Base-by-base conservation (phyloP, 768 basidiomycete genomes). In the Mrakia hoshinonis region DNA sequence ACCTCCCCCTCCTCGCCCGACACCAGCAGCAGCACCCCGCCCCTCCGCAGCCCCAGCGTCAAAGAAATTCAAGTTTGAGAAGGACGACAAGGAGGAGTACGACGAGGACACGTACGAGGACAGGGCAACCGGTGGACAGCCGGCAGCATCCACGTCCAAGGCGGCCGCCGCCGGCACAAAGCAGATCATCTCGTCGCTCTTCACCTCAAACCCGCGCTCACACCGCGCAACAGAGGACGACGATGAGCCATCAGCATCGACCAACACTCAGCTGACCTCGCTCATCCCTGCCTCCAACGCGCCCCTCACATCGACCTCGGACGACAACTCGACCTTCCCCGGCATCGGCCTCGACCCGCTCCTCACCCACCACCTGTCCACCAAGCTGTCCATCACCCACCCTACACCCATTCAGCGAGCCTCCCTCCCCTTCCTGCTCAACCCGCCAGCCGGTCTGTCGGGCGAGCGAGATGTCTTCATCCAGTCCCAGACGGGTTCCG, bases 401-500 rank as follows among this genome's bases (percentile, higher is more conserved):
- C 95, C 95, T 4, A 98, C 95, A 0, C 87, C 90, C 12, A 92
- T 96, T 73, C 95, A 98, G 79, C 84, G 89, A 71, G 86, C 88
- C 10, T 84, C 84, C 12, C 81, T 89, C 15, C 83, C 85, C 7
- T 79, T 87, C n/a, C 83, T 97, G 52, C 83, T 90, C 4, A 67
- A 73, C 13, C 83, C 43, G 9, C 73, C 81, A 81, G 65, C 51
- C n/a, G 52, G 55, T 6, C 26, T 38, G 9, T 24, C n/a, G 13
- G 69, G 64, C 26, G 67, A 76, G 5, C 83, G 89, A 72, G 92
- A 95, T 79, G 85, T 90, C 18, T 94, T 96, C 79, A 90, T 97
- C 69, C 94, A 96, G 79, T 91, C 92, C 15, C 93, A 97, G 78
- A 97, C 95, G 11, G 95, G 95, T 68, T 97, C 94, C 0, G 95